Evolutionary conservation across 345 rosid species (phyloP).

Genomic region (Adansonia digitata): DNA sequence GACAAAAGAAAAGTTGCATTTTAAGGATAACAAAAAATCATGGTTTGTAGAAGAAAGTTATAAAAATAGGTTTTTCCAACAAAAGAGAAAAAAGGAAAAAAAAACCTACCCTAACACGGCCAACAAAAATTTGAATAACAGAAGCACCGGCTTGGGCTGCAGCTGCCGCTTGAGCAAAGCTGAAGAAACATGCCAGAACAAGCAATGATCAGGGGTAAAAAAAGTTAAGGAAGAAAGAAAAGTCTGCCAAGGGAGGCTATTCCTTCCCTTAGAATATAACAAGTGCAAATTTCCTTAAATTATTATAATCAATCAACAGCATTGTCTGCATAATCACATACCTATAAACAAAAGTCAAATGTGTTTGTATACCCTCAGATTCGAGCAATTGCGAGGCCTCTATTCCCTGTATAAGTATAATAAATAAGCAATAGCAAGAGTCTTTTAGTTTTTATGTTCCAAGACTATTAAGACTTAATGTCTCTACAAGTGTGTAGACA

Average conservation of each 20-base stretch:
- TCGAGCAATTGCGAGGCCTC: constrained; percentile 92
- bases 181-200: constrained; percentile 29
- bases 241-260: not conserved
- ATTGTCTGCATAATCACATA: constrained; percentile 8
- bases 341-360: constrained; percentile 93
- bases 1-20: constrained; percentile 7
- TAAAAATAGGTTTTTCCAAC: not conserved
- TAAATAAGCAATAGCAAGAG: constrained; percentile 5
- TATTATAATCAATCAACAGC: not conserved
- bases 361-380: constrained; percentile 92
- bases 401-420: constrained; percentile 57
- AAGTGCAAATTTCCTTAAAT: not conserved
- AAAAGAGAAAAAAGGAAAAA: not conserved
- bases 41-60: not conserved
- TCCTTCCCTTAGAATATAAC: not conserved
- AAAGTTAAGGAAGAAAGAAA: not conserved
- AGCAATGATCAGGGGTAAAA: not conserved
- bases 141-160: constrained; percentile 97
- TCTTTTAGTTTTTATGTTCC: not conserved
- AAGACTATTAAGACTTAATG: not conserved
- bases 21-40: not conserved
- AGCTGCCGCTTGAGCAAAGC: constrained; percentile 97
- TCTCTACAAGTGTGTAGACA: too few relatives aligned
- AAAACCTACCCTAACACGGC: constrained; percentile 76
- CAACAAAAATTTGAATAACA: constrained; percentile 91